Evolutionary conservation across 2,329 filamentous ascomycete genomes (phyloP).

Genomic region (Colletotrichum musae): DNA sequence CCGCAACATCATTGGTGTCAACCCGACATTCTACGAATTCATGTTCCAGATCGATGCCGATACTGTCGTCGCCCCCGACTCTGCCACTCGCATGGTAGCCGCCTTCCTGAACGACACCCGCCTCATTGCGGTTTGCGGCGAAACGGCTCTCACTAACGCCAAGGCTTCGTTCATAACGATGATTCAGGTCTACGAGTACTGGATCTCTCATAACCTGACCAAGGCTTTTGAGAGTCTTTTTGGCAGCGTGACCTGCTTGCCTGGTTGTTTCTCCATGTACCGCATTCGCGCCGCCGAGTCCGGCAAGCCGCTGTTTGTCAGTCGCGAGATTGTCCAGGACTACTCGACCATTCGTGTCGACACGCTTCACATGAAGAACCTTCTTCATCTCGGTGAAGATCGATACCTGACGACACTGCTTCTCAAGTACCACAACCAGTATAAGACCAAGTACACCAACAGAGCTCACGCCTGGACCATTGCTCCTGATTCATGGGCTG

Average conservation of each 20-base stretch:
- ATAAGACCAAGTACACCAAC: slow-evolving; percentile 98
- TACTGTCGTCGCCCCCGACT: slow-evolving; percentile 91
- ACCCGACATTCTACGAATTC: slow-evolving; percentile 98
- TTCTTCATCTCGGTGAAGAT: slow-evolving; percentile 97
- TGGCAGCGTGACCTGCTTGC: slow-evolving; percentile 96
- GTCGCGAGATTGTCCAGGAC: slow-evolving; percentile 87
- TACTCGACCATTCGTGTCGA: slow-evolving; percentile 97
- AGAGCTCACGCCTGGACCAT: slow-evolving; percentile 96
- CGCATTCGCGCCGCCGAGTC: slow-evolving; percentile 94
- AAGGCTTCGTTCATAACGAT: slow-evolving; percentile 96
- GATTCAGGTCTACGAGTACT: slow-evolving; percentile 99
- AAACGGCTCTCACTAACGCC: slow-evolving; percentile 92
- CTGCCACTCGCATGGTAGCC: slow-evolving; percentile 91
- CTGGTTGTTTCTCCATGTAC: slow-evolving; percentile 99
- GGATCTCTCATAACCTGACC: slow-evolving; percentile 96
- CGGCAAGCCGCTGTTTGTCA: slow-evolving; percentile 96
- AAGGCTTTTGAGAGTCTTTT: slow-evolving; percentile 99
- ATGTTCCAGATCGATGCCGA: slow-evolving; percentile 97
- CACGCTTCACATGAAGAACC: slow-evolving; percentile 98
- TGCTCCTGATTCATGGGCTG: slow-evolving; percentile 91
- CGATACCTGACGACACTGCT: slow-evolving; percentile 96
- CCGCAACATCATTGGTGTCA: slow-evolving; percentile 97
- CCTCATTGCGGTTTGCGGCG: slow-evolving; percentile 94
- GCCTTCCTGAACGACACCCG: slow-evolving; percentile 92
- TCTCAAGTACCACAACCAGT: slow-evolving; percentile 91